phyloP scores from a whole-genome alignment of 169 alveolate genomes.

The Plasmodium reichenowi region DNA sequence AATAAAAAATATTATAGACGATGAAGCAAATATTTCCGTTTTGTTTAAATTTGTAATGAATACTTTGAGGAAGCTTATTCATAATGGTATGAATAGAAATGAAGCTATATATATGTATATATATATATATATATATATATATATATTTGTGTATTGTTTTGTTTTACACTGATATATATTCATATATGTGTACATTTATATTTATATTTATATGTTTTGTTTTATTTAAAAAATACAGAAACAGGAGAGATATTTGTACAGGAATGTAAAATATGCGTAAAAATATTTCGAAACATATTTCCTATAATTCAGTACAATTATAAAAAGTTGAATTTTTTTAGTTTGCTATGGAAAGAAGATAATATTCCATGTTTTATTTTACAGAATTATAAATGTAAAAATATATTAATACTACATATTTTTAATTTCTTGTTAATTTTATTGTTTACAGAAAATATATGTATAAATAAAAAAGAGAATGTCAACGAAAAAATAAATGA shows the following conservation, averaged over 20 bases:
- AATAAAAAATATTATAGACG: conserved; percentile 23
- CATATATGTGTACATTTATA: background rate
- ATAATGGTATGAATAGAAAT: background rate
- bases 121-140: background rate
- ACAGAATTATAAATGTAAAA: conserved; percentile 19
- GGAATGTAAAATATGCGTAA: conserved; percentile 64
- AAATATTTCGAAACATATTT: conserved; percentile 27
- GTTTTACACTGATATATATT: background rate
- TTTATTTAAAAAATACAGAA: conserved; percentile 1
- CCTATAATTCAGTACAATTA: conserved; percentile 61
- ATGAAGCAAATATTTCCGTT: background rate
- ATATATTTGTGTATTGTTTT: background rate
- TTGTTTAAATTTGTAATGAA: conserved; percentile 54
- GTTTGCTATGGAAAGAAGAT: conserved; percentile 52
- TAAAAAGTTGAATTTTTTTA: conserved; percentile 34
- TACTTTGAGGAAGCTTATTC: conserved; percentile 18
- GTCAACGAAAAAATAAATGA: background rate
- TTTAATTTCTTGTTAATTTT: conserved; percentile 48
- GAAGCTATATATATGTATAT: background rate
- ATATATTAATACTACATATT: conserved; percentile 51
- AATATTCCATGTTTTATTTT: background rate
- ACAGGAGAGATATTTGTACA: conserved; percentile 4
- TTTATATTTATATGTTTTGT: background rate
- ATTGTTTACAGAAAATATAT: conserved; percentile 53
- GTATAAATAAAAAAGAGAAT: conserved; percentile 5